phyloP scores from a whole-genome alignment of 352 stramenopile species.

The Pythium sukuiense region DNA sequence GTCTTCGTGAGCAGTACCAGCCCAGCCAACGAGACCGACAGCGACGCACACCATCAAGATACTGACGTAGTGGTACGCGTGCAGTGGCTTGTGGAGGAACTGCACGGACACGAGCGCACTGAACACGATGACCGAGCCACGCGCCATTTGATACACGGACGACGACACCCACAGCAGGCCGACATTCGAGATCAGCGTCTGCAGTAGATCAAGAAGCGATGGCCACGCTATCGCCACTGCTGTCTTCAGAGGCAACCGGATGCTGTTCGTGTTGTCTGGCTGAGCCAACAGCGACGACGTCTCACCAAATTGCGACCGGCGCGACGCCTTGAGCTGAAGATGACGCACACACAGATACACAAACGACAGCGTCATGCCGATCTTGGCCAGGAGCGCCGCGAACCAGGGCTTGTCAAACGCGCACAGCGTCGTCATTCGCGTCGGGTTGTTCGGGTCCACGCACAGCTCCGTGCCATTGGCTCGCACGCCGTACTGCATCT shows the following conservation, averaged over 20 bases:
- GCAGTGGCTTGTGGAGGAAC: conserved; percentile 77
- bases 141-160: conserved; percentile 90
- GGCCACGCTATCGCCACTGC: conserved; percentile 59
- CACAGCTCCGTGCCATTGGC: conserved; percentile 51
- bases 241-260: conserved; percentile 42
- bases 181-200: conserved; percentile 87
- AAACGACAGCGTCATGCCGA: conserved; percentile 77
- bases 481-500: conserved; percentile 79
- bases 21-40: conserved; percentile 66
- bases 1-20: conserved; percentile 29
- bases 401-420: conserved; percentile 87
- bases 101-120: conserved; percentile 82
- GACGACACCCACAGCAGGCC: conserved; percentile 86
- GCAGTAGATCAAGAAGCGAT: conserved; percentile 76
- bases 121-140: conserved; percentile 90
- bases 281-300: neutral
- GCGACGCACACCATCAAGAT: conserved; percentile 71
- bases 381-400: conserved; percentile 80
- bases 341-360: conserved; percentile 67
- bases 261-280: neutral
- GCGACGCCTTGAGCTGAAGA: conserved; percentile 10
- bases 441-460: conserved; percentile 35
- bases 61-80: conserved; percentile 82
- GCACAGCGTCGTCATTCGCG: conserved; percentile 45
- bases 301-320: neutral